phyloP scores from a whole-genome alignment of 2,329 filamentous ascomycete species.

The Botrytis hyacinthi region DNA sequence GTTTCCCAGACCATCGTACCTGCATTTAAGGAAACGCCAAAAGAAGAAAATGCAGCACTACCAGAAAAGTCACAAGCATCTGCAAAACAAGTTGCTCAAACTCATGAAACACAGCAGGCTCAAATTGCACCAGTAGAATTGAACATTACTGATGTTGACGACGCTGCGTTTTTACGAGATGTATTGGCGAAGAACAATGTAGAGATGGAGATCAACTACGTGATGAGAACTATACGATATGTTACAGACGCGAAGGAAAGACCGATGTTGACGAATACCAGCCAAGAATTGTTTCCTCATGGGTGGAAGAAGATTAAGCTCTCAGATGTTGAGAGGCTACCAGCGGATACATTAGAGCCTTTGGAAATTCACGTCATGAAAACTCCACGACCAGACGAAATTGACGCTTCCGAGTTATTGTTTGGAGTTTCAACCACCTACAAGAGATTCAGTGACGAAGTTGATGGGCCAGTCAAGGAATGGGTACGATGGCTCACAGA shows the following conservation, averaged over 20 bases:
- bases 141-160: conserved; percentile 23
- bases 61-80: conserved; percentile 1
- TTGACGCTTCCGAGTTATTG: conserved; percentile 56
- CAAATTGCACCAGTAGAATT: background rate
- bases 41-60: background rate
- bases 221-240: conserved; percentile 35
- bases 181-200: conserved; percentile 32
- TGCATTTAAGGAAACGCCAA: conserved; percentile 12
- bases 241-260: conserved; percentile 33
- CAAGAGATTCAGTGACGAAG: conserved; percentile 50
- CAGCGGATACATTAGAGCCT: conserved; percentile 23
- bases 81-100: background rate
- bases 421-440: conserved; percentile 60
- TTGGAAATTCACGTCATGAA: conserved; percentile 35
- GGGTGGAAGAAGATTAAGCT: conserved; percentile 31
- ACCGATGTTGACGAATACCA: conserved; percentile 31
- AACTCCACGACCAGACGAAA: conserved; percentile 47
- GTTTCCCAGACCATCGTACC: conserved; percentile 12
- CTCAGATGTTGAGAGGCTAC: conserved; percentile 23
- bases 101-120: background rate
- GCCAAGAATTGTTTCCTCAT: conserved; percentile 33
- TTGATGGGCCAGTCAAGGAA: conserved; percentile 53
- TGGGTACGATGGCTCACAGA: conserved; percentile 61
- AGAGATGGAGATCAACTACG: conserved; percentile 34
- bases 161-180: conserved; percentile 29